Conservation (phyloP, 1,284 basidiomycete species). For the Papiliotrema laurentii region DNA sequence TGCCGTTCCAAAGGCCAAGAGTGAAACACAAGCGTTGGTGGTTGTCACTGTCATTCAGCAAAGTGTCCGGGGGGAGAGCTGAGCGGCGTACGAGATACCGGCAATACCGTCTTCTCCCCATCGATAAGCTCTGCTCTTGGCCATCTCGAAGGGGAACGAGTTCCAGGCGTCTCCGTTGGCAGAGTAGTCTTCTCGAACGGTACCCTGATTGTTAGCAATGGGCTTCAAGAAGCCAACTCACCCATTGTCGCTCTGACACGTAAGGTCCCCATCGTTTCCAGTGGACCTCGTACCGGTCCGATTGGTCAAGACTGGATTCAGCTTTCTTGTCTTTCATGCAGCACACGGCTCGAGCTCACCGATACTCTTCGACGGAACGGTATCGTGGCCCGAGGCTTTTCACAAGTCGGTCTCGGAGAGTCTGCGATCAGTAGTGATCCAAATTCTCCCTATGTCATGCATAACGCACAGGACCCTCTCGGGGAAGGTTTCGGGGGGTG, state of each 20-base stretch:
- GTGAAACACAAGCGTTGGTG: constrained; percentile 88
- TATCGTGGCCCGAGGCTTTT: constrained; percentile 40
- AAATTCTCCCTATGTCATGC: not conserved
- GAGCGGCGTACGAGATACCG: constrained; percentile 64
- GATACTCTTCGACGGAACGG: constrained; percentile 46
- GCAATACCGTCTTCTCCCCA: constrained; percentile 99
- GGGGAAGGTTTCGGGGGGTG: constrained; percentile 28
- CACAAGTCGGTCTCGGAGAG: constrained; percentile 42
- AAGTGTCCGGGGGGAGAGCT: not conserved
- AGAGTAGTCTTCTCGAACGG: constrained; percentile 97
- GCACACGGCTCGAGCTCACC: constrained; percentile 12
- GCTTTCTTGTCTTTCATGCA: constrained; percentile 55
- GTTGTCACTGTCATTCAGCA: constrained; percentile 59
- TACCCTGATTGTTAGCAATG: constrained; percentile 59
- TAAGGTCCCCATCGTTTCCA: constrained; percentile 99
- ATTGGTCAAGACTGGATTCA: constrained; percentile 68
- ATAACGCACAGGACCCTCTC: constrained; percentile 19
- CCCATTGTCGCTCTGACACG: constrained; percentile 95
- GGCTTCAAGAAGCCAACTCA: constrained; percentile 48
- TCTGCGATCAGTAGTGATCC: constrained; percentile 14
- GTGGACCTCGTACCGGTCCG: constrained; percentile 63
- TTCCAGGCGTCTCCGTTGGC: constrained; percentile 95
- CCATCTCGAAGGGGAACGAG: constrained; percentile 93
- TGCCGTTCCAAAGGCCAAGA: constrained; percentile 89
- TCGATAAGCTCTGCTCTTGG: constrained; percentile 88